Conservation (phyloP, 192 early-diverging fungal genomes). For the Backusella tarrabulga region DNA sequence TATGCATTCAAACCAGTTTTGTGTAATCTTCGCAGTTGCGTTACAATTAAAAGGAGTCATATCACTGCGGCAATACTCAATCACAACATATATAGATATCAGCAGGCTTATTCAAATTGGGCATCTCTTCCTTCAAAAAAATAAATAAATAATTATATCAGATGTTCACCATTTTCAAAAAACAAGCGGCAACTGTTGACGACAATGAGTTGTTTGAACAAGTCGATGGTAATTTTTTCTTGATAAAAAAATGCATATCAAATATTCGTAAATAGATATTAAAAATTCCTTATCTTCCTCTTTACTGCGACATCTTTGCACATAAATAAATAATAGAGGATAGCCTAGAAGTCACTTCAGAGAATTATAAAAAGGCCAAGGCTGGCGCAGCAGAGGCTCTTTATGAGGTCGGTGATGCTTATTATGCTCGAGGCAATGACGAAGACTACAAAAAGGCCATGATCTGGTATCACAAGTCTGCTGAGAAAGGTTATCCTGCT, state of each 20-base stretch:
- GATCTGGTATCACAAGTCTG: background rate
- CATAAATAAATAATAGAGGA: background rate
- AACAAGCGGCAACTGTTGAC: background rate
- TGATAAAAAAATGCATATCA: background rate
- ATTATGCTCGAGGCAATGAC: background rate
- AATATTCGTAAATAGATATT: background rate
- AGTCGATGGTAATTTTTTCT: background rate
- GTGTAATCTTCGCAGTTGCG: background rate
- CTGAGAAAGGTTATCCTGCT: background rate
- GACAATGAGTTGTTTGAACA: background rate
- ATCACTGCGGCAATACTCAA: background rate
- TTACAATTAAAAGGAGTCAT: background rate
- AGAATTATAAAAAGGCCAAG: background rate
- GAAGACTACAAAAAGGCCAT: background rate
- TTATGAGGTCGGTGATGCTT: background rate
- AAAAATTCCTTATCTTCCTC: background rate
- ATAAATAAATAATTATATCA: background rate
- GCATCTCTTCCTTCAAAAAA: background rate
- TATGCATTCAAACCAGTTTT: background rate
- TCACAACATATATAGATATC: background rate
- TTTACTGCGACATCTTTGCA: background rate
- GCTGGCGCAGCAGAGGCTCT: background rate
- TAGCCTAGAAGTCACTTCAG: background rate
- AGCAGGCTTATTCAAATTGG: background rate
- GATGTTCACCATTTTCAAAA: background rate